Percentiles rank a stretch among this genome's conserved stretches.
phyloP scores from a whole-genome alignment of 106 monocot species.

The Dendrobium nobile region DNA sequence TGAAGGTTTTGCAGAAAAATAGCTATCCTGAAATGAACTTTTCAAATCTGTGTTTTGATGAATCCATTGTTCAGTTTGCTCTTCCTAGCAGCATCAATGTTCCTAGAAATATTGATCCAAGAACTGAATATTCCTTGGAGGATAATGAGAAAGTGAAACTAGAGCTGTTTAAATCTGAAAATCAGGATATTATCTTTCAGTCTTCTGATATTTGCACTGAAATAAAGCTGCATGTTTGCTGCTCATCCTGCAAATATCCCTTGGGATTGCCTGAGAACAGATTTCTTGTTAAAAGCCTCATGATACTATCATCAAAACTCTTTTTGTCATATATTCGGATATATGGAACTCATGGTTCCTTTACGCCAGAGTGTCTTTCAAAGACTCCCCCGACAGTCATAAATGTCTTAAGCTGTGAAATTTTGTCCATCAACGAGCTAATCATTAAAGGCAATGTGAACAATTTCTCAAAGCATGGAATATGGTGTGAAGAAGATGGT shows the following conservation, averaged over 20 bases:
- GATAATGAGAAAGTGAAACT: not conserved
- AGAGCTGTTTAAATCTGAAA: not conserved
- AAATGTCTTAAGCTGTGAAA: slow-evolving; percentile 29
- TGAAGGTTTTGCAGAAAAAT: slow-evolving; percentile 14
- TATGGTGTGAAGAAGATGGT: slow-evolving; percentile 85
- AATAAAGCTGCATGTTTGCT: slow-evolving; percentile 43
- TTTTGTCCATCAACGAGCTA: slow-evolving; percentile 26
- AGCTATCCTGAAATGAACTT: slow-evolving; percentile 16
- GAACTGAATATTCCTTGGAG: not conserved
- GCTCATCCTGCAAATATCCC: slow-evolving; percentile 47
- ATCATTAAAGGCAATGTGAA: slow-evolving; percentile 16
- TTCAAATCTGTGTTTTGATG: slow-evolving; percentile 13
- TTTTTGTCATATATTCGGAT: slow-evolving; percentile 40
- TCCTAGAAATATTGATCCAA: not conserved
- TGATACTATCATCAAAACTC: slow-evolving; percentile 41
- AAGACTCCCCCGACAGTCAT: slow-evolving; percentile 12
- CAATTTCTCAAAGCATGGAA: slow-evolving; percentile 13
- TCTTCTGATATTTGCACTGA: slow-evolving; percentile 6
- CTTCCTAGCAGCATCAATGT: not conserved
- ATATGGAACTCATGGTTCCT: slow-evolving; percentile 21
- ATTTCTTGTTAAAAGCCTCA: slow-evolving; percentile 47
- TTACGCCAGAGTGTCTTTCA: slow-evolving; percentile 10
- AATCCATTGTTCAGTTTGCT: slow-evolving; percentile 13
- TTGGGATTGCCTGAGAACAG: slow-evolving; percentile 45
- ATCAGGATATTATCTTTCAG: slow-evolving; percentile 3